Evolutionary conservation across 768 basidiomycete species (phyloP).

Genomic region (Ramaria sp.): DNA sequence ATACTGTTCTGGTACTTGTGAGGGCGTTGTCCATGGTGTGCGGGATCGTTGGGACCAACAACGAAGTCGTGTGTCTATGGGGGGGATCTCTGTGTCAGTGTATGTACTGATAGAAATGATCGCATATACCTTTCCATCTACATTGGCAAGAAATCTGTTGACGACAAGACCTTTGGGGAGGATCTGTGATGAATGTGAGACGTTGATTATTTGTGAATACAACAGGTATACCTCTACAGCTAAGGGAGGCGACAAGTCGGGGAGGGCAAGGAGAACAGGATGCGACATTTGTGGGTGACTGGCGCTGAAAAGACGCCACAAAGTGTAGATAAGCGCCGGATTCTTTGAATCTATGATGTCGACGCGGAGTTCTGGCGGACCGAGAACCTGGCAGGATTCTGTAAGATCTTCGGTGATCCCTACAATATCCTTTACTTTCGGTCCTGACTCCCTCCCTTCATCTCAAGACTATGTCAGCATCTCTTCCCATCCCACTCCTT

Average conservation of each 20-base stretch:
- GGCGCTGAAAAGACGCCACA: neutral
- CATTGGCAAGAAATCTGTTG: constrained; percentile 55
- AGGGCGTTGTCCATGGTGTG: constrained; percentile 32
- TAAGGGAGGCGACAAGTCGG: constrained; percentile 43
- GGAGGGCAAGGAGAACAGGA: constrained; percentile 37
- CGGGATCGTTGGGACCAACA: constrained; percentile 56
- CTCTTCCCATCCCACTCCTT: constrained; percentile 51
- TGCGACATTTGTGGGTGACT: constrained; percentile 2
- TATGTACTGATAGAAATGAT: neutral
- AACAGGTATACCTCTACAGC: constrained; percentile 43
- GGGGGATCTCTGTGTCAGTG: neutral
- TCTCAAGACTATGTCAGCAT: constrained; percentile 33
- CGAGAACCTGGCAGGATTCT: too few species aligned
- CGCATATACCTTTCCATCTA: constrained; percentile 44
- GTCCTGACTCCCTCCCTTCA: neutral
- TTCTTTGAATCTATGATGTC: too few species aligned
- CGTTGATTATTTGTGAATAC: constrained; percentile 6
- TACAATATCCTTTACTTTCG: neutral
- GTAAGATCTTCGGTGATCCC: too few species aligned
- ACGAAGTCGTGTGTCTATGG: constrained; percentile 65
- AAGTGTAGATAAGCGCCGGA: neutral
- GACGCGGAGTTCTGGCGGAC: neutral
- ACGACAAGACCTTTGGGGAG: constrained; percentile 59
- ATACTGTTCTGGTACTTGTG: constrained; percentile 67
- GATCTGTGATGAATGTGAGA: constrained; percentile 29